These are phyloP conservation scores for Aleurites moluccanus DNA, from an alignment of 441 rosid genomes.

Conservation along the genomic window DNA sequence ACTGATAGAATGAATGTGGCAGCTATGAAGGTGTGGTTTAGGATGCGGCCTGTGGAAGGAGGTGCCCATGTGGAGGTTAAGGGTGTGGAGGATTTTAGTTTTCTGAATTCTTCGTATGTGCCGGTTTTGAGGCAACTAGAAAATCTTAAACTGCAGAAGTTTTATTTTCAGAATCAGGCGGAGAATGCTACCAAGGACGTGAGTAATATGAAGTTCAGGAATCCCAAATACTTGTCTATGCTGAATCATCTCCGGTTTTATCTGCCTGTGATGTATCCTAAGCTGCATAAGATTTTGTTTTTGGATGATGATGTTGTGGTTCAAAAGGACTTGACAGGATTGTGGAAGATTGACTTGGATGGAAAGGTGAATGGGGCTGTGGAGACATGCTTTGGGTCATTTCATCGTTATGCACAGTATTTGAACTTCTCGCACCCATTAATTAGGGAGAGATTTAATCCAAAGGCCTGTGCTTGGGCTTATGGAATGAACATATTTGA, in stretches of 20 bases:
- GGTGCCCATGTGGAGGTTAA: conserved; percentile 78
- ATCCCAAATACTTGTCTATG: conserved; percentile 62
- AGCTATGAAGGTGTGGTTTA: conserved; percentile 96
- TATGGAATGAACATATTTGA: conserved; percentile 83
- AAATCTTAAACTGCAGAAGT: conserved; percentile 55
- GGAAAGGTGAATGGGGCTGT: conserved; percentile 93
- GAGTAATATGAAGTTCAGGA: conserved; percentile 47
- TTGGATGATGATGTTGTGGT: conserved; percentile 75
- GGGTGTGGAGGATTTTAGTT: conserved; percentile 69
- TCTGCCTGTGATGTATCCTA: conserved; percentile 82
- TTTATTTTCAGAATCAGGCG: conserved; percentile 45
- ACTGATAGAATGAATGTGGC: conserved; percentile 82
- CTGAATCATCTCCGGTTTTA: conserved; percentile 79
- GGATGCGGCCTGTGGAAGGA: conserved; percentile 81
- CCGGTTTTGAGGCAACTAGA: conserved; percentile 77
- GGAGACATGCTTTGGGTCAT: conserved; percentile 87
- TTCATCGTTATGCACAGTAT: conserved; percentile 73
- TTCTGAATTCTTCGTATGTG: conserved; percentile 67
- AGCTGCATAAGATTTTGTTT: conserved; percentile 56
- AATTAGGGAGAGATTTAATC: conserved; percentile 63
- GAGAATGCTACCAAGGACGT: conserved; percentile 59
- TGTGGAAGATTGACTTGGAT: conserved; percentile 77
- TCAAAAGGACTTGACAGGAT: conserved; percentile 75
- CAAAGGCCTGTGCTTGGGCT: conserved; percentile 86
- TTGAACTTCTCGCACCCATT: conserved; percentile 66